These are phyloP conservation scores for Mrakia gelida DNA, from an alignment of 768 basidiomycete species.

Conservation along the genomic window DNA sequence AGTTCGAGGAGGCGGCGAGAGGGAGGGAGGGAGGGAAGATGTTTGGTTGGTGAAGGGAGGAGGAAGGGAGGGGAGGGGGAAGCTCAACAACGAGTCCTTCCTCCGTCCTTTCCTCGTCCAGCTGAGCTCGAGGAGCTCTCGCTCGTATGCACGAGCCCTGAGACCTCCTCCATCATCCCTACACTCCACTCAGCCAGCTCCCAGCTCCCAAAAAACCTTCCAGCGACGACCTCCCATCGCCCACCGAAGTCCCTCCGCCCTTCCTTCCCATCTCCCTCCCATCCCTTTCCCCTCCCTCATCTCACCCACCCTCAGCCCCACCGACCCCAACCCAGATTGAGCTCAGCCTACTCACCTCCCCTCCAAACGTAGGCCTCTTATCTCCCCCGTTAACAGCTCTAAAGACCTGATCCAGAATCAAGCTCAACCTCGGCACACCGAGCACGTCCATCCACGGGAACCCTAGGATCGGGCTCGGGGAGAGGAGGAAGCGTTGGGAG, in stretches of 20 bases:
- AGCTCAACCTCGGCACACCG: constrained; percentile 18
- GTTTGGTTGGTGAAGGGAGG: background rate
- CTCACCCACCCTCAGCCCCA: background rate
- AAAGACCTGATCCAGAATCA: constrained; percentile 26
- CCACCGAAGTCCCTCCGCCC: too few species aligned
- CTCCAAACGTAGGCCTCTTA: background rate
- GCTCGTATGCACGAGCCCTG: too few species aligned
- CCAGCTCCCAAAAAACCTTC: too few species aligned
- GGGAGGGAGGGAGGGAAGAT: background rate
- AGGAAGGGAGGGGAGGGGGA: background rate
- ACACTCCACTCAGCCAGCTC: too few species aligned
- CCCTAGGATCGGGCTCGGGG: background rate
- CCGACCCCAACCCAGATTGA: too few species aligned
- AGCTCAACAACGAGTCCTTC: too few species aligned
- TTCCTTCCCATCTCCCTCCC: too few species aligned
- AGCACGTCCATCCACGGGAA: constrained; percentile 29
- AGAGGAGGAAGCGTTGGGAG: background rate
- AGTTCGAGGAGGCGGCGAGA: background rate
- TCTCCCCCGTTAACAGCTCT: background rate
- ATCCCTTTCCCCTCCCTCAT: background rate
- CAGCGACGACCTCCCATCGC: too few species aligned
- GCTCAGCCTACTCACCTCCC: constrained; percentile 21
- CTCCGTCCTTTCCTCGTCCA: too few species aligned
- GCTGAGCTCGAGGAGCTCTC: too few species aligned
- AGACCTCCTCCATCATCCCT: too few species aligned